Evolutionary conservation across 1,284 basidiomycete species (phyloP), one percentile per base, ranked within the genome.

Genomic region (Ceratobasidium sp.): DNA sequence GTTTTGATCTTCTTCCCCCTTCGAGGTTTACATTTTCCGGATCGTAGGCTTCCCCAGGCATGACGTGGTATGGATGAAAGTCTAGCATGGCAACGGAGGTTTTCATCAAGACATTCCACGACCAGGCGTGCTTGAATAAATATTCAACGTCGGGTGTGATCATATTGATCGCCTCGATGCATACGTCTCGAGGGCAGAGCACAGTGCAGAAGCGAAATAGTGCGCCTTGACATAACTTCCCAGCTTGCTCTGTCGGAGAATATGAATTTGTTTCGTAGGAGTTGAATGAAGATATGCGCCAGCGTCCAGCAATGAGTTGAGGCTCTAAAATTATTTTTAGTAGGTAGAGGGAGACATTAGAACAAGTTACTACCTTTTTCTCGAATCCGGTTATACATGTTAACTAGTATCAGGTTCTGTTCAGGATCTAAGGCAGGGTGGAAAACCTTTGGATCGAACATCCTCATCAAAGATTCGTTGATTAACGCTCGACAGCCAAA

Each of bases 241-340:
- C 1, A 28, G 64, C 64, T 8, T 26, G 18, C 6, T 54, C 35
- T 38, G 54, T 14, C 32, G 43, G 11, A 38, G 32, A 13, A 26
- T 38, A 55, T 13, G 14, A 38, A 35, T 26, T 30, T 6, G 4
- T 23, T 7, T 35, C 43, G 30, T 41, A 23, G 21, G 28, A 21
- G n/a, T 67, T 54, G 30, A 67, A 55, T 9, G 64, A 54, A 13
- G 64, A 67, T 13, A 67, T n/a, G 41, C 64, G 49, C 64, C 64
- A 67, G 28, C 64, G 64, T 28, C 64, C 64, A 14, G 64, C 64
- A 44, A 67, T 54, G 11, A 55, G n/a, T n/a, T 67, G 64, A 6
- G 50, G 44, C 28, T 67, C 64, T 67, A 26, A 21, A 54, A 16
- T n/a, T 28, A 14, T 1, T 8, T 18, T 16, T 55, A 8, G 41